These are phyloP conservation scores for Hymenoscyphus scutula DNA, from an alignment of 2,329 filamentous ascomycete genomes.

Conservation along the genomic window DNA sequence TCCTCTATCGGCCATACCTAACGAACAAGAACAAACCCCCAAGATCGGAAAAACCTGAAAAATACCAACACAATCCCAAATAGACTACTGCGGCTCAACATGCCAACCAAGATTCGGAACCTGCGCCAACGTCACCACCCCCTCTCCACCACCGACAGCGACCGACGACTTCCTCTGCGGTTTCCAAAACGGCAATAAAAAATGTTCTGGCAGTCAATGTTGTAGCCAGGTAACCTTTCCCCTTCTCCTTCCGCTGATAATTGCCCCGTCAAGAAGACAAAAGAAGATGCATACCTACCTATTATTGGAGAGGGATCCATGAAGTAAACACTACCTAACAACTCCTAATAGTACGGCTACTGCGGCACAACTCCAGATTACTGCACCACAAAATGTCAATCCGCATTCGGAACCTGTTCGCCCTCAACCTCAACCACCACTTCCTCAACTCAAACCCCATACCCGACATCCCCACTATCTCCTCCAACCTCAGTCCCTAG, in stretches of 20 bases:
- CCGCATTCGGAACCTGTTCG: slow-evolving; percentile 12
- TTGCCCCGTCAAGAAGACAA: no score
- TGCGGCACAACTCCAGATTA: slow-evolving; percentile 13
- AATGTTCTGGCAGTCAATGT: slow-evolving; percentile 2
- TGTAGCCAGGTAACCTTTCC: background rate
- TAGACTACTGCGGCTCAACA: slow-evolving; percentile 3
- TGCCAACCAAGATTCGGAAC: slow-evolving; percentile 3
- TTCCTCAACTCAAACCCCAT: background rate
- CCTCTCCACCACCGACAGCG: background rate
- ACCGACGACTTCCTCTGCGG: slow-evolving; percentile 4
- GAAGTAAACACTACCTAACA: background rate
- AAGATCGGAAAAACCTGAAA: no score
- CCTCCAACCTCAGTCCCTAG: background rate
- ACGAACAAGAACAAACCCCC: background rate
- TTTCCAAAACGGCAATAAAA: background rate
- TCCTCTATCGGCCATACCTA: background rate
- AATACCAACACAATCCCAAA: background rate
- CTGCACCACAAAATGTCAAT: slow-evolving; percentile 20
- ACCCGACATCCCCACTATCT: background rate
- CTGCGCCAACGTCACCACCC: background rate
- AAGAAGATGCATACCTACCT: no score
- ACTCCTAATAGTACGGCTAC: background rate
- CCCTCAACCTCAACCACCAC: background rate
- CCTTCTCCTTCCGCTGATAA: no score
- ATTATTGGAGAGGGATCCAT: no score